These are phyloP conservation scores for Grosmannia huntii DNA, from an alignment of 2,329 filamentous ascomycete species.

Conservation along the genomic window DNA sequence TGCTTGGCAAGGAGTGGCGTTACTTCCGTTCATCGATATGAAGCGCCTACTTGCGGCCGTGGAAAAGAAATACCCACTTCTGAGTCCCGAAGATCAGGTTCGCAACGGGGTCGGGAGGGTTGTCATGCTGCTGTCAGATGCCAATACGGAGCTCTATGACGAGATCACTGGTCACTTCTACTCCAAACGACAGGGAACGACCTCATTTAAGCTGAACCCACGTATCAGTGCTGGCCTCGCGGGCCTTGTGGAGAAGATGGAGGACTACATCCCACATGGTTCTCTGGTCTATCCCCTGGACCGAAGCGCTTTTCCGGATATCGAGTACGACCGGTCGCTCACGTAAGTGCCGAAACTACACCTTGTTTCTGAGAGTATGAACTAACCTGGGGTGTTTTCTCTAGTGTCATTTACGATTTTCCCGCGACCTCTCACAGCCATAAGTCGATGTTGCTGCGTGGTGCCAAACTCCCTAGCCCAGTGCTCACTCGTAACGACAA, in stretches of 20 bases:
- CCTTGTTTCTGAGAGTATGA: background rate
- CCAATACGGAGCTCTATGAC: constrained; percentile 67
- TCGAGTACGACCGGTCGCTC: constrained; percentile 79
- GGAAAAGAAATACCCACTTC: constrained; percentile 64
- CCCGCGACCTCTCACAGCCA: constrained; percentile 60
- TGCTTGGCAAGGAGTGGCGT: constrained; percentile 89
- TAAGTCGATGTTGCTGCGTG: constrained; percentile 88
- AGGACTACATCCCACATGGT: constrained; percentile 73
- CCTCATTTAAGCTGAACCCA: constrained; percentile 61
- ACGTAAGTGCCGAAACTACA: constrained; percentile 37
- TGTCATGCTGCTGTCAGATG: constrained; percentile 71
- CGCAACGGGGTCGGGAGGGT: constrained; percentile 75
- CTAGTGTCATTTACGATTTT: constrained; percentile 74
- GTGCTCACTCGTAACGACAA: constrained; percentile 66
- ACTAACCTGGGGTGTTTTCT: constrained; percentile 15
- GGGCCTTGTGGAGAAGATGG: constrained; percentile 70
- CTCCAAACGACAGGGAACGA: constrained; percentile 65
- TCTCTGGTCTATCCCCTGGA: constrained; percentile 67
- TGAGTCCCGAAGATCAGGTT: constrained; percentile 62
- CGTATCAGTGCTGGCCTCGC: constrained; percentile 63
- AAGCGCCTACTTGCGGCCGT: constrained; percentile 72
- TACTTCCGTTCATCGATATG: constrained; percentile 95
- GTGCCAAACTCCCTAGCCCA: constrained; percentile 59
- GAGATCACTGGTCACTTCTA: constrained; percentile 79
- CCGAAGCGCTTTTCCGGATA: constrained; percentile 54